A percentile compares a stretch with the other conserved stretches of the same genome.
Conservation (phyloP, 2,329 filamentous ascomycete genomes). For the Fusarium agapanthi region DNA sequence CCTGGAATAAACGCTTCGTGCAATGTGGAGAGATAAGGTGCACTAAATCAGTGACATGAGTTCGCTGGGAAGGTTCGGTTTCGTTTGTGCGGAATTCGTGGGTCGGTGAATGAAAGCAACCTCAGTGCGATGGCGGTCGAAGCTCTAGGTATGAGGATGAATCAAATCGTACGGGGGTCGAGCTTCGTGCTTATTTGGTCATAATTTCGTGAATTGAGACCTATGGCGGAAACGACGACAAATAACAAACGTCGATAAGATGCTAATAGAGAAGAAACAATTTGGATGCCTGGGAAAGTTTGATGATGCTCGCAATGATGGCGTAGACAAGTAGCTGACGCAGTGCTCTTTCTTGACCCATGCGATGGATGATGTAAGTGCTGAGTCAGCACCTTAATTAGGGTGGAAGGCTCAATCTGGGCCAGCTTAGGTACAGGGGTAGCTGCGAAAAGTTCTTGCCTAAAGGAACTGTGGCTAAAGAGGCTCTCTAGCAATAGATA, state of each 20-base stretch:
- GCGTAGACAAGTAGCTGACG: conserved; percentile 35
- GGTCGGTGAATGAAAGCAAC: neutral
- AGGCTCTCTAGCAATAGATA: too few species aligned
- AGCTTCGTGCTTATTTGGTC: conserved; percentile 27
- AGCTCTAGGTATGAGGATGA: conserved; percentile 26
- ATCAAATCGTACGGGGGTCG: conserved; percentile 30
- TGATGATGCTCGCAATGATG: conserved; percentile 27
- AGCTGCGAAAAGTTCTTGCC: too few species aligned
- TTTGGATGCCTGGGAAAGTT: conserved; percentile 15
- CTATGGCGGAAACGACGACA: neutral
- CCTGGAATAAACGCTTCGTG: neutral
- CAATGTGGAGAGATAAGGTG: neutral
- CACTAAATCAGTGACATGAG: neutral
- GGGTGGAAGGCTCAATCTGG: neutral
- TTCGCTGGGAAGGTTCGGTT: neutral
- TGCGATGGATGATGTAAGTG: neutral
- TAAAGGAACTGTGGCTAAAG: too few species aligned
- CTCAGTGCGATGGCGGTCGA: neutral
- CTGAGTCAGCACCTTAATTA: conserved; percentile 10
- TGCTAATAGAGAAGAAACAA: neutral
- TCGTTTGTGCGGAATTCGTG: neutral
- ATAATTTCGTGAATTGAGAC: conserved; percentile 14
- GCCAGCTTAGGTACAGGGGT: too few species aligned
- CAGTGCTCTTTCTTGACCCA: conserved; percentile 11
- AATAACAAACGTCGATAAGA: neutral